Evolutionary conservation across 805 yeast genomes (phyloP), one percentile per base, ranked within the genome.

Genomic region (Komagataella pseudopastoris): DNA sequence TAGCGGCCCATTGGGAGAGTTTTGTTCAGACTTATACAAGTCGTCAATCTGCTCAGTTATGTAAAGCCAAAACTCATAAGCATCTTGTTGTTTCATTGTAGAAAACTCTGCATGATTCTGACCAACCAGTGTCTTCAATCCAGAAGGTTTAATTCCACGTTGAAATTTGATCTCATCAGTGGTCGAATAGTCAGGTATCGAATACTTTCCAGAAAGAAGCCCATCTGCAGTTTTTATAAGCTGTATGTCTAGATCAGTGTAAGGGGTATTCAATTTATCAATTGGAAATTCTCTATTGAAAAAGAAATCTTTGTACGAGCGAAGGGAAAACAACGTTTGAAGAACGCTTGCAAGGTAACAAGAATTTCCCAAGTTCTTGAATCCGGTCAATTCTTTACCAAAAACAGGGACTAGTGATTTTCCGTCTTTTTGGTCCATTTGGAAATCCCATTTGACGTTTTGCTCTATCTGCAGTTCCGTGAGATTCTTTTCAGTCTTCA

Each of bases 391-490:
- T 0, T 80, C 86, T 6, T 80, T 71, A 0, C 98, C 99, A 62
- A 74, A 80, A 1, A 91, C 69, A 2, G 88, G 87, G 10, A 64
- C 59, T 51, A 85, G 68, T 48, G 75, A 75, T 47, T 75, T 77
- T 44, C 96, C 96, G 54, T 80, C 71, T 1, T 80, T 77, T 50
- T 82, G 81, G 14, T 81, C 81, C 78, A 90, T 78, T 54, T 81
- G 79, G 67, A 93, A 93, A 56, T 91, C 95, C 96, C 97, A 93
- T 57, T 83, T 84, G 66, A 88, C 61, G 63, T 93, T 93, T 62
- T 90, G 97, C 62, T 90, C 97, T 51, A 93, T 77, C 67, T 93
- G 96, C 55, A 93, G 68, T 64, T 93, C 99, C 1, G 90, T 78
- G 59, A 93, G 70, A 24, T 84, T 82, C 68, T 90, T 91, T 64